phyloP scores from a whole-genome alignment of 768 basidiomycete genomes.

The Rhizopogon roseolus region DNA sequence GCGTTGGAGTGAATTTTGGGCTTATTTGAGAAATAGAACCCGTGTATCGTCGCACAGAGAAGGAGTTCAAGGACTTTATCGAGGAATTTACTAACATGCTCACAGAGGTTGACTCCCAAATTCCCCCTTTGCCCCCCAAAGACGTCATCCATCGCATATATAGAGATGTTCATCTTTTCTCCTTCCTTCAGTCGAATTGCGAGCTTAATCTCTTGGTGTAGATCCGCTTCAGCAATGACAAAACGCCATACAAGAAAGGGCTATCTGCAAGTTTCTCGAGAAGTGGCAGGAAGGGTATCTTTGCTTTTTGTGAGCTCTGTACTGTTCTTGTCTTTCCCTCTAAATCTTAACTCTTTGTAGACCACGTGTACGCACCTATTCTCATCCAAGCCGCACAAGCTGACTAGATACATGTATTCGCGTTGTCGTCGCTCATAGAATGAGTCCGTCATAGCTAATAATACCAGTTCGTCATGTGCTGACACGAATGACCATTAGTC shows the following conservation, averaged over 20 bases:
- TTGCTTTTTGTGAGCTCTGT: constrained; percentile 68
- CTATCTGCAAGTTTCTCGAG: constrained; percentile 85
- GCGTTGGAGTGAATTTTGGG: not conserved
- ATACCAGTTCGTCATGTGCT: not conserved
- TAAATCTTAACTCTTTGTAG: not conserved
- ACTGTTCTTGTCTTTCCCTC: not conserved
- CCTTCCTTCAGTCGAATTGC: not conserved
- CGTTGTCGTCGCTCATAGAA: constrained; percentile 7
- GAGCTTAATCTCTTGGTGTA: constrained; percentile 18
- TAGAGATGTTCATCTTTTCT: not conserved
- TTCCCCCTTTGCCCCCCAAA: constrained; percentile 86
- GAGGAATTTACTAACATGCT: constrained; percentile 65
- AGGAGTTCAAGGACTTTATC: constrained; percentile 86
- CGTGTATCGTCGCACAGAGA: constrained; percentile 54
- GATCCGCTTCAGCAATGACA: constrained; percentile 90
- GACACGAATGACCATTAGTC: constrained; percentile 36
- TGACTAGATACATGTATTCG: constrained; percentile 42
- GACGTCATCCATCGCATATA: constrained; percentile 65
- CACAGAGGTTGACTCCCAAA: constrained; percentile 68
- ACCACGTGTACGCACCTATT: not conserved
- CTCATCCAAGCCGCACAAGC: not conserved
- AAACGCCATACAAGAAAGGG: constrained; percentile 89
- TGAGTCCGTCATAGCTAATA: constrained; percentile 10
- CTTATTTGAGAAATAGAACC: constrained; percentile 14
- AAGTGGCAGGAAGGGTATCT: constrained; percentile 86